Evolutionary conservation across 1,139 yeast species (phyloP), one percentile per base, ranked within the genome.

Genomic region (Pneumocystis oryctolagi): DNA sequence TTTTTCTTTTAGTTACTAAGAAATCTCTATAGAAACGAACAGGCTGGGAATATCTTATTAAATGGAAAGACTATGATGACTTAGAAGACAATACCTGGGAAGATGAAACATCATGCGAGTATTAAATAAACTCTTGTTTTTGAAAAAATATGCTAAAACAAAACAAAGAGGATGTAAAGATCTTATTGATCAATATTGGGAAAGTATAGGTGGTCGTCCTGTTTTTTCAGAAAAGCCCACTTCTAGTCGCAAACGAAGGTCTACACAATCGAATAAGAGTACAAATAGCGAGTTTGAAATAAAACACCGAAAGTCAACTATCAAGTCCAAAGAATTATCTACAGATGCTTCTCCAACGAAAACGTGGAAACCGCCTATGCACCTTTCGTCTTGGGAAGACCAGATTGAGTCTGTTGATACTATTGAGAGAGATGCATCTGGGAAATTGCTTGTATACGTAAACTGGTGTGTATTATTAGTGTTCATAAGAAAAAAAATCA

Each of bases 21-120:
- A 47, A 5, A 18, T 9, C 3, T 2, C n/a, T 9, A 9, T 25
- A 47, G 55, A 47, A 47, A 14, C 55, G 55, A 47, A 47, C 55
- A 47, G 55, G 55, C 2, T 57, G 59, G 59, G 42, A 57, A 30
- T 57, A 57, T 18, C 59, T 35, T 35, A 57, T 57, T 39, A 57
- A 57, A 39, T 57, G 59, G 59, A 57, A 57, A 6, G 59, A 28
- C 9, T 57, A 35, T 57, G 59, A 57, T 39, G 34, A 57, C 1
- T 6, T 12, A n/a, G 42, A 57, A 28, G 59, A 57, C 30, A 57
- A 35, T 20, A 57, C 59, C 2, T 57, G 59, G 59, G 59, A 57
- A 30, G 42, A 14, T 4, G 59, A 57, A 4, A 20, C 18, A 57
- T 35, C 40, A 9, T 57, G 59, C 59, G 59, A 57, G 42, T 35